Evolutionary conservation across 2,329 filamentous ascomycete genomes (phyloP).

Genomic region (Xylaria sp.): DNA sequence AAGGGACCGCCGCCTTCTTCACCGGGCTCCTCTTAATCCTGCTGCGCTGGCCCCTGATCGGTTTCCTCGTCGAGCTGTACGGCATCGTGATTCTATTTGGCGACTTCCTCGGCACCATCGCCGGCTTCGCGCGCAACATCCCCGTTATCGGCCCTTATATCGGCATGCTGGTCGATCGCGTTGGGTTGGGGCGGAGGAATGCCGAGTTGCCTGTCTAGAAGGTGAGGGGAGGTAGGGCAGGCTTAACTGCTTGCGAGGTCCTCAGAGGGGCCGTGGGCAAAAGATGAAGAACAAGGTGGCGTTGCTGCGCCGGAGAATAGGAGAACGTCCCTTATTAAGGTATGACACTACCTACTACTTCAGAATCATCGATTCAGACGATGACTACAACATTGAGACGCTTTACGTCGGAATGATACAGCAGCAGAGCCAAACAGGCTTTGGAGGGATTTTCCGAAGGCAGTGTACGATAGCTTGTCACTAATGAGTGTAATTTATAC

Average conservation of each 20-base stretch:
- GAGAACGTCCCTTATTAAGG: constrained; percentile 5
- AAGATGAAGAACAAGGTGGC: neutral
- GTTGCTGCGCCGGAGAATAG: neutral
- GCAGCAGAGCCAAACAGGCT: constrained; percentile 23
- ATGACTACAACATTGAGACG: constrained; percentile 26
- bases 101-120: constrained; percentile 94
- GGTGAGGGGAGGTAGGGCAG: too few species aligned
- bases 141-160: constrained; percentile 91
- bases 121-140: constrained; percentile 84
- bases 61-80: constrained; percentile 91
- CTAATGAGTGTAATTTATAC: constrained; percentile 21
- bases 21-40: constrained; percentile 86
- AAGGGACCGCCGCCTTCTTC: constrained; percentile 90
- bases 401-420: constrained; percentile 36
- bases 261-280: constrained; percentile 1
- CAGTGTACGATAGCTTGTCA: constrained; percentile 33
- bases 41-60: constrained; percentile 88
- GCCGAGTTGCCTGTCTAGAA: constrained; percentile 79
- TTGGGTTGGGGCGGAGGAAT: constrained; percentile 75
- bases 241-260: neutral
- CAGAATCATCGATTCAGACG: constrained; percentile 21
- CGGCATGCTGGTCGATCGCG: constrained; percentile 75
- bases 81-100: constrained; percentile 94
- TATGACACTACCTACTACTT: constrained; percentile 23
- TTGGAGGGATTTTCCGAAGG: constrained; percentile 8